Conservation (phyloP, 306 rosid species). For the Prunus persica region DNA sequence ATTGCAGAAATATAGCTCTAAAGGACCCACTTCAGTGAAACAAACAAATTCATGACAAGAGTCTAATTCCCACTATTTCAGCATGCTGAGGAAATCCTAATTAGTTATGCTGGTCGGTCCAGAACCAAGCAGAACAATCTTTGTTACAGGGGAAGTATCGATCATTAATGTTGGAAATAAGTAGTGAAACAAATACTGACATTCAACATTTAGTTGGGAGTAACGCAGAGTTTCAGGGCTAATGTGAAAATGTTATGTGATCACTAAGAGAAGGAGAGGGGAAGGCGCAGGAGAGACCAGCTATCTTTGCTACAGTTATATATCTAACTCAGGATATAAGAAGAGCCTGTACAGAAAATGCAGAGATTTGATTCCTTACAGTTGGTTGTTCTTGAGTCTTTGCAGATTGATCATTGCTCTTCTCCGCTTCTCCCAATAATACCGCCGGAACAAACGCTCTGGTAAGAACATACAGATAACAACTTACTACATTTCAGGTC, state of each 20-base stretch:
- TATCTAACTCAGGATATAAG: not conserved
- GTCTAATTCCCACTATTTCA: not conserved
- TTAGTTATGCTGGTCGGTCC: not conserved
- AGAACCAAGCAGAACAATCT: not conserved
- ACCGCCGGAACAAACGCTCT: slow-evolving; percentile 99
- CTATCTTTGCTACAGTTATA: not conserved
- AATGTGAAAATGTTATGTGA: not conserved
- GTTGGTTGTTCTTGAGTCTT: slow-evolving; percentile 72
- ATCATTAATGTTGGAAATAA: not conserved
- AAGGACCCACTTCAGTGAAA: not conserved
- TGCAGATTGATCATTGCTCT: slow-evolving; percentile 70
- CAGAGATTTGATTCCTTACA: slow-evolving; percentile 51
- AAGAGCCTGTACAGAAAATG: slow-evolving; percentile 9
- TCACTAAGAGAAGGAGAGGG: not conserved
- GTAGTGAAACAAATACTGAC: not conserved
- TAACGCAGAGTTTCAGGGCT: not conserved
- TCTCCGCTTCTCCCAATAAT: slow-evolving; percentile 90
- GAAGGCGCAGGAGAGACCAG: not conserved
- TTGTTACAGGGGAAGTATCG: not conserved
- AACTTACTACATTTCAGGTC: slow-evolving; percentile 16
- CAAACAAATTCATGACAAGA: not conserved
- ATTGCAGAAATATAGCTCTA: not conserved
- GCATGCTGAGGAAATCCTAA: not conserved
- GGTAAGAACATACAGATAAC: slow-evolving; percentile 22
- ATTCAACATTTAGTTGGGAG: not conserved